Percentiles rank a stretch among this genome's conserved stretches.
Evolutionary conservation across 2,329 filamentous ascomycete genomes (phyloP).

Genomic region (Aspergillus sp.): DNA sequence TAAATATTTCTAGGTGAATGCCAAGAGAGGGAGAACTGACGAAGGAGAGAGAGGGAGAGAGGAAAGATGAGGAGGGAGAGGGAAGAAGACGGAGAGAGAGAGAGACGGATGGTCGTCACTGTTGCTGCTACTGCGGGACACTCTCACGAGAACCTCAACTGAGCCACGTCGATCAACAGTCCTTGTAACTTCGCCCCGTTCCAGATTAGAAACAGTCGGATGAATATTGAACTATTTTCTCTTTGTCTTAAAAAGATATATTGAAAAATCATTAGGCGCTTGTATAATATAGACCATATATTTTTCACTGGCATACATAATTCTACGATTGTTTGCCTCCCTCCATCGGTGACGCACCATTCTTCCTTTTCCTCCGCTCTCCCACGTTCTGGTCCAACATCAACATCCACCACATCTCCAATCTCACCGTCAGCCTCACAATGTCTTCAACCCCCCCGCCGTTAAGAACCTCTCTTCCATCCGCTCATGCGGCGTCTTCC

Average conservation of each 20-base stretch:
- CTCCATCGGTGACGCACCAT: not conserved
- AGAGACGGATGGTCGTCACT: conserved; percentile 24
- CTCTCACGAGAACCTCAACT: conserved; percentile 24
- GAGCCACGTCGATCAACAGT: too few relatives aligned
- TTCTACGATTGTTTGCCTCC: not conserved
- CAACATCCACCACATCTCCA: not conserved
- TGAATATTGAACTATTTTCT: too few relatives aligned
- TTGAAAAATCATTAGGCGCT: too few relatives aligned
- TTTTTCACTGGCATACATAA: not conserved
- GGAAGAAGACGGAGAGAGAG: conserved; percentile 10
- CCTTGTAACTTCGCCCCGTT: too few relatives aligned
- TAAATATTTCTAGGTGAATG: conserved; percentile 1
- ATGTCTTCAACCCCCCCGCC: conserved; percentile 50
- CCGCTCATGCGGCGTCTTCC: conserved; percentile 40
- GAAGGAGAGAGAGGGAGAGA: conserved; percentile 8
- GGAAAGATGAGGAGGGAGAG: conserved; percentile 21
- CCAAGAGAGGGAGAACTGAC: conserved; percentile 2
- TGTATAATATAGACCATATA: too few relatives aligned
- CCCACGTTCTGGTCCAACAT: not conserved
- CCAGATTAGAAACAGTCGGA: too few relatives aligned
- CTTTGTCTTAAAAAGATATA: too few relatives aligned
- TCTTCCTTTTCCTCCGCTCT: not conserved
- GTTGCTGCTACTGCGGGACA: conserved; percentile 25
- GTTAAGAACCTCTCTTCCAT: conserved; percentile 57
- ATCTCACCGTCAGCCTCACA: not conserved